Percentiles rank a stretch among this genome's conserved stretches.
Conservation (phyloP, 148 eudicot genomes). For the Simmondsia chinensis region DNA sequence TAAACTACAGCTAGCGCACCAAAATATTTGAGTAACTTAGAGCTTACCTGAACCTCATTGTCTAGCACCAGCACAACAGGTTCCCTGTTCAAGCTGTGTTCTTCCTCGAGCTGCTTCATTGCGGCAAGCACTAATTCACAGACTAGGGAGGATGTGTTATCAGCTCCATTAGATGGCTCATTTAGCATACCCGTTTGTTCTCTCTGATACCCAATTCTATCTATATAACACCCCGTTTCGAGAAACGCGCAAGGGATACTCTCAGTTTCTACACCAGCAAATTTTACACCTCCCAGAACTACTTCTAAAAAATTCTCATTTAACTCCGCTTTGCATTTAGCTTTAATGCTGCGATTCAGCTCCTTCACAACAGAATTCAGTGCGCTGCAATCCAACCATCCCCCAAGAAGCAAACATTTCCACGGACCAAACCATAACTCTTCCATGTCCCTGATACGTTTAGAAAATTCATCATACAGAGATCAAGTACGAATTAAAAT, state of each 20-base stretch:
- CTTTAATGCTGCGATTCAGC: conserved; percentile 28
- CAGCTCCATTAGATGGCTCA: conserved; percentile 14
- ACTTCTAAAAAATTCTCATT: conserved; percentile 35
- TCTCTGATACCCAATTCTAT: conserved; percentile 14
- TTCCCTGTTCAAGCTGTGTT: conserved; percentile 37
- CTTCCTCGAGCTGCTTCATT: conserved; percentile 30
- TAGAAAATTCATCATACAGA: not conserved
- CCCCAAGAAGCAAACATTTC: conserved; percentile 69
- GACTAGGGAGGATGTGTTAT: conserved; percentile 18
- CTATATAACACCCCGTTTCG: conserved; percentile 59
- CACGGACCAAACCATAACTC: conserved; percentile 77
- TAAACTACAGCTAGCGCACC: not conserved
- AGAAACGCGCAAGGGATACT: conserved; percentile 34
- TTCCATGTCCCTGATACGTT: conserved; percentile 54
- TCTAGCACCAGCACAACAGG: conserved; percentile 82
- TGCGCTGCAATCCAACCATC: conserved; percentile 35
- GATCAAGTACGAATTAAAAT: too few relatives aligned
- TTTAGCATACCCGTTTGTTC: conserved; percentile 8
- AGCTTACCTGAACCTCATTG: conserved; percentile 67
- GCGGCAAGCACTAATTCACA: conserved; percentile 33
- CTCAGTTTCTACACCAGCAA: conserved; percentile 23
- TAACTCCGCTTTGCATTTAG: conserved; percentile 22
- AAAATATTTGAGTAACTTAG: conserved; percentile 13
- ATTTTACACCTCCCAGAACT: conserved; percentile 37
- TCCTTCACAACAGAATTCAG: conserved; percentile 30